Evolutionary conservation across 208 protist genomes (phyloP), one percentile per base, ranked within the genome.

Genomic region (Trypanosoma boissoni): DNA sequence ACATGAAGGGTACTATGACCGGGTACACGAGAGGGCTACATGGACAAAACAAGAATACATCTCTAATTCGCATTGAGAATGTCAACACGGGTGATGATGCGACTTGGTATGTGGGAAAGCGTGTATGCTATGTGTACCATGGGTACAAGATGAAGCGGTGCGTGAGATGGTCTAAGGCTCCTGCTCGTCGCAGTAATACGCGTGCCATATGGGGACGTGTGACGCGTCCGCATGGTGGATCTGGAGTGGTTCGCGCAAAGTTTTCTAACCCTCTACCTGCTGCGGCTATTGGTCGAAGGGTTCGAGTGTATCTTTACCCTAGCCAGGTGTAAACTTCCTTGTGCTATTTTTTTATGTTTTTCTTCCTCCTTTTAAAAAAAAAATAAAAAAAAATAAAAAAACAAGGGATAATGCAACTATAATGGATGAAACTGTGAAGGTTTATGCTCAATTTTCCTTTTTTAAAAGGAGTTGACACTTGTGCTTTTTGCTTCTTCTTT

Each of bases 91-190:
- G 82, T 62, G 79, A 97, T 44, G 97, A 98, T 41, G 83, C 97
- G 48, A 56, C 76, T 23, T 99, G 93, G 84, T 99, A 99, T 81
- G 62, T 98, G n/a, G 98, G 98, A 61, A 99, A 99, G 91, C 83
- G 92, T 58, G 83, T 98, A 50, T 97, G 88, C 65, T 99, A 98
- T 82, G 86, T 99, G 29, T 99, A 99, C 88, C 93, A 97, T 68
- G 97, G 91, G 52, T 74, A 96, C 60, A 95, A 91, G 66, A 85
- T 96, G 53, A 88, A 89, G 77, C 81, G 82, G 24, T 94, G 82
- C 62, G 73, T 92, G 56, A 83, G 85, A 62, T 89, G 78, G 84
- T 81, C 74, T 72, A 88, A 92, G 74, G 84, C 83, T 50, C 87
- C 87, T n/a, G 83, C 81, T 6, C 83, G 83, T 56, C 83, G 83